Evolutionary conservation across 2,329 filamentous ascomycete species (phyloP).

Genomic region (Cercospora sojina): DNA sequence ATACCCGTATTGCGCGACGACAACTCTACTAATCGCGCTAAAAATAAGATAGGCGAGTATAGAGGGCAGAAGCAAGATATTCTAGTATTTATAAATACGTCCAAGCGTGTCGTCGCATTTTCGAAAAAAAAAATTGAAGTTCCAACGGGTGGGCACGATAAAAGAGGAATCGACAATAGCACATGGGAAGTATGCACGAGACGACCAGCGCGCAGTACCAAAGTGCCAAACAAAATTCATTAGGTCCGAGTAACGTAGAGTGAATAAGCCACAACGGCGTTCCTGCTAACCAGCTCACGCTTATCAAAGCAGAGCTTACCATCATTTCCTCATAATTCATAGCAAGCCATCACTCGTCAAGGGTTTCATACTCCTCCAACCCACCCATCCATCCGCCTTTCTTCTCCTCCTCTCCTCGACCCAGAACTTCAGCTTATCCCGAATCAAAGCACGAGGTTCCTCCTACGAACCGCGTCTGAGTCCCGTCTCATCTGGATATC

Average conservation of each 20-base stretch:
- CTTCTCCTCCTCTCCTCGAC: slow-evolving; percentile 6
- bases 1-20: too few species aligned
- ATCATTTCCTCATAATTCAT: neutral
- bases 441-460: slow-evolving; percentile 9
- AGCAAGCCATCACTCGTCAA: neutral
- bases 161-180: too few species aligned
- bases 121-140: too few species aligned
- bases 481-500: slow-evolving; percentile 18
- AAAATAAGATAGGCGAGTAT: too few species aligned
- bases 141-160: too few species aligned
- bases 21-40: too few species aligned
- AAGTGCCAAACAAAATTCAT: neutral
- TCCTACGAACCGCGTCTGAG: slow-evolving; percentile 12
- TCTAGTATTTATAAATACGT: too few species aligned
- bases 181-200: too few species aligned
- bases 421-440: slow-evolving; percentile 7
- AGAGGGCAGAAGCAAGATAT: too few species aligned
- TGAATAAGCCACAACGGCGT: neutral
- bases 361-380: neutral
- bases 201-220: too few species aligned
- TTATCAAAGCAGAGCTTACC: neutral
- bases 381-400: neutral
- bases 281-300: too few species aligned
- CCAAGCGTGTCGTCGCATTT: too few species aligned
- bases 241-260: neutral